Evolutionary conservation across 2,329 filamentous ascomycete genomes (phyloP), one percentile per base, ranked within the genome.

Genomic region (Aspergillus caelatus): DNA sequence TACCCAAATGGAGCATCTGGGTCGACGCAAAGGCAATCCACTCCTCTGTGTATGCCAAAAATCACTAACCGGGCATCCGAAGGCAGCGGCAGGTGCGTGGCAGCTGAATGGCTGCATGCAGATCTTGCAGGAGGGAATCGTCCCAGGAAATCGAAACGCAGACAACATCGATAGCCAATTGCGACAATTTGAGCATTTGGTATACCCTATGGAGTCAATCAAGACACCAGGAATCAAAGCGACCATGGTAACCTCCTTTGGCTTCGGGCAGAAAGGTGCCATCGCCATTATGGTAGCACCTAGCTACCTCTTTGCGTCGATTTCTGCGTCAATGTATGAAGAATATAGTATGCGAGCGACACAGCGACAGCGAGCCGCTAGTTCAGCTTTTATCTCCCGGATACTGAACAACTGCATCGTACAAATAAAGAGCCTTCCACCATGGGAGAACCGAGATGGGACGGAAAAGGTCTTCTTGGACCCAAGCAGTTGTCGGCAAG

Each of bases 101-200:
- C 97, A 97, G 93, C 88, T 98, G 86, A 98, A 98, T 83, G 94
- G 94, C 69, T 94, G 92, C 78, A 84, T 98, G 77, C 94, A 98
- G 79, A 92, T 97, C 54, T 87, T 98, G 71, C 95, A 97, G 85
- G 89, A 87, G 48, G 93, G 93, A 74, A 84, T 98, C 50, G 93
- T 98, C 14, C 94, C 94, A 14, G 94, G 94, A 63, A 98, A 98
- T 83, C 90, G 93, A 72, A 98, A 98, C 72, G 94, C 94, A 59
- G 94, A 98, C 84, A 98, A 98, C 69, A 88, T 98, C 61, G 94
- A 98, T 32, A 32, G 34, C 1, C 54, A 68, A 11, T 67, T 80
- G 3, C 62, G 68, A 46, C 60, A 68, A 19, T 74, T 66, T 57
- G 67, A 74, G 21, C 70, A 76, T 36, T 68, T 81, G 3, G 70